These are phyloP conservation scores for Spinacia oleracea DNA, from an alignment of 179 eudicot genomes.

Conservation along the genomic window DNA sequence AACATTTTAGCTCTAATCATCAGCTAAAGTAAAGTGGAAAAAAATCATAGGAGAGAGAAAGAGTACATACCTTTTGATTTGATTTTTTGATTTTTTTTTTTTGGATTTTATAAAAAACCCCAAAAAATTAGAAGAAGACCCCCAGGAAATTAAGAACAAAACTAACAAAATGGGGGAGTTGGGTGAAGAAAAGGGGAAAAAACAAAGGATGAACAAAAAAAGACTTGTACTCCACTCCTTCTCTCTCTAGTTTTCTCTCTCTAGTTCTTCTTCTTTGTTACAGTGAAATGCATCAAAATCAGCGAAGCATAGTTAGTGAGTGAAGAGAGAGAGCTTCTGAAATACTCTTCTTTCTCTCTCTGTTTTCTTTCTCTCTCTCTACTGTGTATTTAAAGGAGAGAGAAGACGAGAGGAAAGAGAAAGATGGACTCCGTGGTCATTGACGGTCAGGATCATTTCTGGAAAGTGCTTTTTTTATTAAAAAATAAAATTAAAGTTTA, in stretches of 20 bases:
- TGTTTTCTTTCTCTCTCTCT: background rate
- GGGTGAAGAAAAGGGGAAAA: background rate
- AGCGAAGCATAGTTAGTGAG: slow-evolving; percentile 34
- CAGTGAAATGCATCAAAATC: slow-evolving; percentile 64
- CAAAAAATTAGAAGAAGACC: background rate
- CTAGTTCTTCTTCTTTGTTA: slow-evolving; percentile 37
- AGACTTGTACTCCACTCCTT: slow-evolving; percentile 41
- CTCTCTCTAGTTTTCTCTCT: slow-evolving; percentile 28
- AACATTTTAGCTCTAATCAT: slow-evolving; percentile 9
- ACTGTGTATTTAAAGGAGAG: background rate
- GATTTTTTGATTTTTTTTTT: slow-evolving; percentile 4
- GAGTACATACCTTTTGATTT: slow-evolving; percentile 12
- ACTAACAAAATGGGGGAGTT: background rate
- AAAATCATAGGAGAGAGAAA: slow-evolving; percentile 3
- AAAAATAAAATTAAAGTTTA: background rate
- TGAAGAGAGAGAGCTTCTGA: slow-evolving; percentile 29
- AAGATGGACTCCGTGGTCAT: slow-evolving; percentile 2
- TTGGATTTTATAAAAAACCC: background rate
- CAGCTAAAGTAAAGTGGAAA: slow-evolving; percentile 1
- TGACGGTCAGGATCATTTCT: slow-evolving; percentile 22
- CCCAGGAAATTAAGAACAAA: background rate
- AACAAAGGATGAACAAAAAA: slow-evolving; percentile 17
- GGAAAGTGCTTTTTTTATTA: slow-evolving; percentile 2
- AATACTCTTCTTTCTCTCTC: background rate
- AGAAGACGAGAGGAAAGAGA: background rate